phyloP scores from a whole-genome alignment of 352 stramenopile species.

The Phytophthora hybrid region DNA sequence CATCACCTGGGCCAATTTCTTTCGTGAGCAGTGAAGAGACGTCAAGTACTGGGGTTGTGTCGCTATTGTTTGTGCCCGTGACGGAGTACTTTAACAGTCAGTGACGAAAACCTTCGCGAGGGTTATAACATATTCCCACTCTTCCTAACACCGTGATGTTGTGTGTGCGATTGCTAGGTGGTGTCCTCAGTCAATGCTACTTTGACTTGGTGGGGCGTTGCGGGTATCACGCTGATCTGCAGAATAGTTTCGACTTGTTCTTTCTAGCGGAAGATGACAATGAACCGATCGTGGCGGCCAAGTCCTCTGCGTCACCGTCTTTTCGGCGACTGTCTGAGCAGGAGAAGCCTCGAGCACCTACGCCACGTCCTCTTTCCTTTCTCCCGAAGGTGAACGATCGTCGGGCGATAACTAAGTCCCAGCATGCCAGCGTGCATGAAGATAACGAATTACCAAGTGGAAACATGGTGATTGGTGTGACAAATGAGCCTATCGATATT shows the following conservation, averaged over 20 bases:
- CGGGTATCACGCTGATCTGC: constrained; percentile 46
- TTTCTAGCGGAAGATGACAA: constrained; percentile 40
- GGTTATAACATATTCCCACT: neutral
- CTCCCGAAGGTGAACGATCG: constrained; percentile 6
- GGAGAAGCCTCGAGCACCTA: neutral
- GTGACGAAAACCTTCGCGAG: neutral
- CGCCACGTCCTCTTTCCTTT: constrained; percentile 5
- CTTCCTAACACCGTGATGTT: constrained; percentile 1
- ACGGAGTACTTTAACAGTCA: constrained; percentile 18
- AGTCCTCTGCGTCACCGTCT: neutral
- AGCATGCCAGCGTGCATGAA: neutral
- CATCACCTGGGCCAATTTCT: constrained; percentile 17
- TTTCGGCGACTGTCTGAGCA: constrained; percentile 24
- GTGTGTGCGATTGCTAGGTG: constrained; percentile 11
- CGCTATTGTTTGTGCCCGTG: constrained; percentile 35
- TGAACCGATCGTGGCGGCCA: constrained; percentile 27
- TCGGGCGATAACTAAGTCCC: neutral
- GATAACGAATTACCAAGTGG: constrained; percentile 1
- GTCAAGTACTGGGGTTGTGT: constrained; percentile 23
- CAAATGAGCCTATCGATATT: constrained; percentile 13
- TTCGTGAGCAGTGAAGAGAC: constrained; percentile 22
- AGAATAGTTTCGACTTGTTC: constrained; percentile 15
- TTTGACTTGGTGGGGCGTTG: constrained; percentile 42
- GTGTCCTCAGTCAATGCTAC: constrained; percentile 22
- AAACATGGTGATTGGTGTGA: neutral